Conservation (phyloP, 495 filamentous ascomycete genomes). For the Penicillium lividum region DNA sequence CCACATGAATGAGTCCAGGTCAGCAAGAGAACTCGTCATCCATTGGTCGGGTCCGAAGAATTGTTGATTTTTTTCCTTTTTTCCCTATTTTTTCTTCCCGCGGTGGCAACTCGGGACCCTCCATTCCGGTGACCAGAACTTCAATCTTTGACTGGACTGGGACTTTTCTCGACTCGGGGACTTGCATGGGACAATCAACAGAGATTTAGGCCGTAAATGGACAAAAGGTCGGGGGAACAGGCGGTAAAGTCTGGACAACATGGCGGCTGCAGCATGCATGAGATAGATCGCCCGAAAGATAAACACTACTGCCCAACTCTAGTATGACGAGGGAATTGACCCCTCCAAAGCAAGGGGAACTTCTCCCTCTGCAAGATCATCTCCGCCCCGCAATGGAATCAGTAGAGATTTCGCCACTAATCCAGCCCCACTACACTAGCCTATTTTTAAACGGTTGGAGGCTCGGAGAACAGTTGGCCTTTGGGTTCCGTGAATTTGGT, state of each 20-base stretch:
- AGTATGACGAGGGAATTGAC: neutral
- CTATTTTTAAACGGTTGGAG: conserved; percentile 16
- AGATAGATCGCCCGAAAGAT: conserved; percentile 19
- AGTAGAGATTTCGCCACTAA: conserved; percentile 21
- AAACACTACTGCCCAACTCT: neutral
- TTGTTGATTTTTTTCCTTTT: conserved; percentile 12
- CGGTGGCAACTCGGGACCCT: conserved; percentile 28
- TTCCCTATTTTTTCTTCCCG: conserved; percentile 5
- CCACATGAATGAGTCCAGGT: neutral
- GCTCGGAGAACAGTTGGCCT: conserved; percentile 8
- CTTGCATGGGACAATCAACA: neutral
- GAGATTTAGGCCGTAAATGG: neutral
- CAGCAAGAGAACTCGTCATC: neutral
- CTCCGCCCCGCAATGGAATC: conserved; percentile 31
- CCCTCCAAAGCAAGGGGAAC: conserved; percentile 17
- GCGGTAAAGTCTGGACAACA: conserved; percentile 28
- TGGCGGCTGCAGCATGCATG: conserved; percentile 23
- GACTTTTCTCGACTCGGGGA: conserved; percentile 2
- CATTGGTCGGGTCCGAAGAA: conserved; percentile 17
- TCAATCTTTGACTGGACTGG: neutral
- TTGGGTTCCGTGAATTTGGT: neutral
- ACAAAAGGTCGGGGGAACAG: conserved; percentile 2
- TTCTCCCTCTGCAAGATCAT: conserved; percentile 31
- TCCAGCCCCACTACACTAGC: conserved; percentile 19
- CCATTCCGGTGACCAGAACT: conserved; percentile 20